These are phyloP conservation scores for Fonsecaea monophora DNA, from an alignment of 2,329 filamentous ascomycete genomes.

Conservation along the genomic window DNA sequence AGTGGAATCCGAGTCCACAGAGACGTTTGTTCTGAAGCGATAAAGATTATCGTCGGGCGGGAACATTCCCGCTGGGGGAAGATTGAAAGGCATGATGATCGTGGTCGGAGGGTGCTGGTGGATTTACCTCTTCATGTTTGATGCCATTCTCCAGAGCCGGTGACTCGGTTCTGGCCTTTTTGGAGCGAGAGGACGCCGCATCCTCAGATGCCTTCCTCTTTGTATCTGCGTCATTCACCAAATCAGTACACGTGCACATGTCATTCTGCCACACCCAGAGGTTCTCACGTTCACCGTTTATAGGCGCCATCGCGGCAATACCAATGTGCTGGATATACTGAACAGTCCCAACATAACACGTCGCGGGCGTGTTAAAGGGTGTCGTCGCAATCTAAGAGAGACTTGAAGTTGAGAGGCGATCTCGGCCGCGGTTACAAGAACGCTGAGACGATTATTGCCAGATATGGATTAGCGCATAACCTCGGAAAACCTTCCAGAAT, in stretches of 20 bases:
- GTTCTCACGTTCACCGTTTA: slow-evolving; percentile 34
- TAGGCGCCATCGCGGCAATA: slow-evolving; percentile 24
- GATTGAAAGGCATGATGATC: slow-evolving; percentile 6
- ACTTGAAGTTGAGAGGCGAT: background rate
- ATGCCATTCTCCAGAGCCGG: slow-evolving; percentile 45
- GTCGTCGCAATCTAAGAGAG: background rate
- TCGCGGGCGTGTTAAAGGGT: background rate
- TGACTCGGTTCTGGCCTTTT: slow-evolving; percentile 58
- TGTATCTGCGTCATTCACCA: slow-evolving; percentile 28
- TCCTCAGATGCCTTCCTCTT: slow-evolving; percentile 61
- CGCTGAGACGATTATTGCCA: background rate
- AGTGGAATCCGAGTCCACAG: slow-evolving; percentile 23
- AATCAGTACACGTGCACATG: background rate
- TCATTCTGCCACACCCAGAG: background rate
- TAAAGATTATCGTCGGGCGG: slow-evolving; percentile 26
- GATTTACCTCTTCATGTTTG: slow-evolving; percentile 34
- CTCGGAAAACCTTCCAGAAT: background rate
- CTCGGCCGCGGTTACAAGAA: background rate
- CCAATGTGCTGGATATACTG: background rate
- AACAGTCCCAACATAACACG: background rate
- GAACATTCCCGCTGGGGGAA: slow-evolving; percentile 15
- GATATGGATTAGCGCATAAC: background rate
- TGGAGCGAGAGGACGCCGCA: slow-evolving; percentile 52
- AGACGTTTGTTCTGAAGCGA: slow-evolving; percentile 18
- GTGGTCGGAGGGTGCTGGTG: background rate